A percentile compares a stretch with the other conserved stretches of the same genome.
phyloP scores from a whole-genome alignment of 2,329 filamentous ascomycete species.

The Podosphaera leucotricha region DNA sequence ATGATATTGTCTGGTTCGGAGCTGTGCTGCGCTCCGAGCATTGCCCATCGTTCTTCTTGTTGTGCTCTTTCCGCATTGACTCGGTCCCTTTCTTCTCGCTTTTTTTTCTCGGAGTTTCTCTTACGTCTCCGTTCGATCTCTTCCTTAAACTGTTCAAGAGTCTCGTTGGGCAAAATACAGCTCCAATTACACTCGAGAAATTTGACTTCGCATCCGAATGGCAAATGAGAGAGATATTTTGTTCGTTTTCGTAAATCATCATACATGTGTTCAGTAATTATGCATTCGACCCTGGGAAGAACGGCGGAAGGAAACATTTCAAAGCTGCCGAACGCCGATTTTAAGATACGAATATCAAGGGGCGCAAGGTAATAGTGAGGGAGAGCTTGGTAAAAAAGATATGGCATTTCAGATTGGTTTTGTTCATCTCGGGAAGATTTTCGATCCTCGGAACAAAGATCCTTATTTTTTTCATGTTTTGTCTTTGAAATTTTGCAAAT shows the following conservation, averaged over 20 bases:
- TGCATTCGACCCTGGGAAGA: conserved; percentile 44
- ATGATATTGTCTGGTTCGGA: conserved; percentile 24
- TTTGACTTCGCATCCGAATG: conserved; percentile 46
- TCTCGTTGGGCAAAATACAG: conserved; percentile 36
- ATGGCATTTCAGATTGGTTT: conserved; percentile 20
- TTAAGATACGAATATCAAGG: conserved; percentile 50
- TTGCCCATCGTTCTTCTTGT: conserved; percentile 38
- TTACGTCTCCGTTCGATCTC: conserved; percentile 41
- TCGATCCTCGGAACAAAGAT: neutral
- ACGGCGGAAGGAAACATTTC: conserved; percentile 43
- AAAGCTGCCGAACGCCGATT: conserved; percentile 45
- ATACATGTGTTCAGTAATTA: conserved; percentile 48
- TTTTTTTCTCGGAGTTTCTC: conserved; percentile 42
- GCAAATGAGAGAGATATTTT: conserved; percentile 48
- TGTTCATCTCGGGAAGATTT: conserved; percentile 4
- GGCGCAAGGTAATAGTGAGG: conserved; percentile 50
- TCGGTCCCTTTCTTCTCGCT: conserved; percentile 44
- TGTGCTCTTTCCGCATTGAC: conserved; percentile 44
- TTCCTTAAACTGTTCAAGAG: conserved; percentile 34
- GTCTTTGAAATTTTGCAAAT: conserved; percentile 12
- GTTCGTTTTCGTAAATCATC: conserved; percentile 45
- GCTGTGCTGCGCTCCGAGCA: conserved; percentile 29
- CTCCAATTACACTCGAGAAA: conserved; percentile 60
- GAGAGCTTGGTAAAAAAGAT: conserved; percentile 50
- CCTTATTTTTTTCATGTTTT: neutral